phyloP scores from a whole-genome alignment of 768 basidiomycete species.

The Boletus rufocinnamomeus region DNA sequence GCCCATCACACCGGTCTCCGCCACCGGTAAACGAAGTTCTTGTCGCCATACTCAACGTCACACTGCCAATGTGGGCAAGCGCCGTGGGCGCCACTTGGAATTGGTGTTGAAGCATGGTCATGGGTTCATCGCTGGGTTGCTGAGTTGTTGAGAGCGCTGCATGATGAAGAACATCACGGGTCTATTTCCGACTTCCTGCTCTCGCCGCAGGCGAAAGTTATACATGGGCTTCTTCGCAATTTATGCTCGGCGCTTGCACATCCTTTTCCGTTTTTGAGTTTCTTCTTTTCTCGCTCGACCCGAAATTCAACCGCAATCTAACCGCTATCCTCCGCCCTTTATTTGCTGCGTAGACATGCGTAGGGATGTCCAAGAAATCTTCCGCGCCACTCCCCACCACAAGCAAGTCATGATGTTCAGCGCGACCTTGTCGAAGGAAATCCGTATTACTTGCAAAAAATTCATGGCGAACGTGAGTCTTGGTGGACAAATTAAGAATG shows the following conservation, averaged over 20 bases:
- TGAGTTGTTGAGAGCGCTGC: conserved; percentile 39
- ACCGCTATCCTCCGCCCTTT: conserved; percentile 62
- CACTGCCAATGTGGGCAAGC: conserved; percentile 43
- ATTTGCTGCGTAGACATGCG: conserved; percentile 86
- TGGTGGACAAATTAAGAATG: not conserved
- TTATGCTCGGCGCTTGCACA: conserved; percentile 16
- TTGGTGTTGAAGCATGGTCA: conserved; percentile 41
- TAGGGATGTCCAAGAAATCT: conserved; percentile 99
- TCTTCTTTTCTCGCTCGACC: conserved; percentile 52
- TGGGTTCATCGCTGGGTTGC: conserved; percentile 38
- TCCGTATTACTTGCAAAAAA: conserved; percentile 97
- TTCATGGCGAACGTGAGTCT: conserved; percentile 95
- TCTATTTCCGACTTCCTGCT: conserved; percentile 37
- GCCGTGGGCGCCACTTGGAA: conserved; percentile 40
- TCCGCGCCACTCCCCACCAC: conserved; percentile 97
- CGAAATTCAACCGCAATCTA: conserved; percentile 58
- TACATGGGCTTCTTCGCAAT: conserved; percentile 19
- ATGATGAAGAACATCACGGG: conserved; percentile 40
- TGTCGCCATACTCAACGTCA: conserved; percentile 41
- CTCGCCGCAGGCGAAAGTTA: conserved; percentile 27
- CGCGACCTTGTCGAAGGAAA: conserved; percentile 96
- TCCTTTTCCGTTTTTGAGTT: conserved; percentile 42
- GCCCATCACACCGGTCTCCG: conserved; percentile 39
- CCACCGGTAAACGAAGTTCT: conserved; percentile 36
- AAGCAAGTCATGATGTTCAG: conserved; percentile 99